A percentile compares a stretch with the other conserved stretches of the same genome.
phyloP scores from a whole-genome alignment of 805 yeast genomes.

The Teunomyces tritomae region DNA sequence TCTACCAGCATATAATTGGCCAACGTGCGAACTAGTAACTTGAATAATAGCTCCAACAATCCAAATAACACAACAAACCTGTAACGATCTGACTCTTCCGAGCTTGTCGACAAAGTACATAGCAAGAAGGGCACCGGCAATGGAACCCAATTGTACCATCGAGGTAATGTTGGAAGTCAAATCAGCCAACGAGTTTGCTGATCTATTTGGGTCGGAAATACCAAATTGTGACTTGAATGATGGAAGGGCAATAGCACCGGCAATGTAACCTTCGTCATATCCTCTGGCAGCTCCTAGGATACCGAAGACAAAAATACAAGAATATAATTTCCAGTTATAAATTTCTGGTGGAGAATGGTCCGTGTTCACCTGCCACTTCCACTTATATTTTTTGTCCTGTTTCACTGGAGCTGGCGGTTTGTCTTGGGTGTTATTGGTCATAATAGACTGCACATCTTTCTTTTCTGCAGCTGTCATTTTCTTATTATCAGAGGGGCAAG shows the following conservation, averaged over 20 bases:
- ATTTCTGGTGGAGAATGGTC: constrained; percentile 22
- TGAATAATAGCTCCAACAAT: constrained; percentile 19
- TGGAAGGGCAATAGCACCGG: constrained; percentile 19
- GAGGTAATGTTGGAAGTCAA: constrained; percentile 22
- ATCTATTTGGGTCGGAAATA: constrained; percentile 14
- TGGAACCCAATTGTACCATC: constrained; percentile 24
- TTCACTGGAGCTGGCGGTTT: constrained; percentile 2
- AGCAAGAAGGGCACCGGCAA: constrained; percentile 22
- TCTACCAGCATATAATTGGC: constrained; percentile 25
- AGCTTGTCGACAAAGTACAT: constrained; percentile 22
- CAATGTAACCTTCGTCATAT: constrained; percentile 22
- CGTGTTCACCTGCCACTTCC: constrained; percentile 15
- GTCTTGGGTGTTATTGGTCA: constrained; percentile 1
- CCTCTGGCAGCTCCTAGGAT: constrained; percentile 26
- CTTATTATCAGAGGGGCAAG: background rate
- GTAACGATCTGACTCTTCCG: constrained; percentile 22
- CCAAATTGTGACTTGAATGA: constrained; percentile 19
- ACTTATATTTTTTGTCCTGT: constrained; percentile 5
- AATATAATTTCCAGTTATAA: constrained; percentile 19
- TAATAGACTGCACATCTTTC: constrained; percentile 6
- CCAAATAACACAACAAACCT: constrained; percentile 19
- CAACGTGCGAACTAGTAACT: constrained; percentile 15
- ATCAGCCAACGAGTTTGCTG: constrained; percentile 16
- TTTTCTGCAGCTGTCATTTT: constrained; percentile 4
- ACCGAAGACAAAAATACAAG: constrained; percentile 20